Base-by-base conservation (phyloP, 1,139 yeast species). In the Magnusiomyces tetraspermus region DNA sequence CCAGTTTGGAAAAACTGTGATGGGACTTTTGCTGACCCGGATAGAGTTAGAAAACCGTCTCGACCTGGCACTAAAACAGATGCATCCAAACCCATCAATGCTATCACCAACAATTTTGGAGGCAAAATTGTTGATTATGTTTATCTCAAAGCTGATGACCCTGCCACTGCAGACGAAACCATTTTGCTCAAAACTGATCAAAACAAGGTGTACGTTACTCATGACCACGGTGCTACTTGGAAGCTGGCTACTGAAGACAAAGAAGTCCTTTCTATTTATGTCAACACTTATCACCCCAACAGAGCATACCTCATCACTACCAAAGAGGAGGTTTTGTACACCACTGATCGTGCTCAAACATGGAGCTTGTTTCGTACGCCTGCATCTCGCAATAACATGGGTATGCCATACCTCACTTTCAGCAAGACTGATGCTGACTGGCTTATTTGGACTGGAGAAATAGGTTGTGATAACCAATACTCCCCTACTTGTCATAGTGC, bases 141-240 rank as follows among this genome's bases (percentile, higher is more conserved):
- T 44, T 87, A 87, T 61, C 72, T 85, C 60, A 72, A 56, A 61
- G 64, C 63, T 55, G 67, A 49, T 28, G 72, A 74, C 42, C 66
- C 67, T 37, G 66, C 71, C 6, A 66, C 61, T 23, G 68, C 65
- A 11, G 88, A 84, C 55, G 96, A 90, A 64, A 85, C 95, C 11
- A 67, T 92, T n/a, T 62, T 92, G 22, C 68, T 85, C 15, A 74
- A 77, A 51, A 84, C 92, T 0, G 66, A 69, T 26, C 69, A 72
- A 37, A 74, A 78, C 40, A 69, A 72, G 10, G 74, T 82, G 1
- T 83, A 70, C 60, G 75, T 87, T 15, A 85, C 96, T 0, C 85
- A 81, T 62, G 82, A 89, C 67, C 95, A 94, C 48, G 97, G 97
- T 22, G 64, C 71, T 2, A 67, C 68, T 1, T 83, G 90, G 71